Base-by-base conservation (phyloP, 345 rosid genomes). In the Gossypium australe region DNA sequence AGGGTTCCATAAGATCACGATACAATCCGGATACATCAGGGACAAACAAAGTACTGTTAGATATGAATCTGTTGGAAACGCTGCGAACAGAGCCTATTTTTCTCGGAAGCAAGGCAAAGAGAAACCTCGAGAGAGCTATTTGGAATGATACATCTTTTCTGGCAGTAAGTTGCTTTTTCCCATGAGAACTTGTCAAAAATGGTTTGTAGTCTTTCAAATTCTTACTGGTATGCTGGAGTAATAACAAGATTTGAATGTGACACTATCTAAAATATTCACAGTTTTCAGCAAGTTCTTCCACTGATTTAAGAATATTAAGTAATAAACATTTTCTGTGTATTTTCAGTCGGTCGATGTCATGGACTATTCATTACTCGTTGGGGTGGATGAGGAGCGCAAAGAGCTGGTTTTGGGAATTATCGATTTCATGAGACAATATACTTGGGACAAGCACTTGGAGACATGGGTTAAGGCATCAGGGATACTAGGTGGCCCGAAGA, bases 401-500 rank as follows among this genome's bases (percentile, higher is more conserved):
- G 99, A 93, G 78, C 86, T 96, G 77, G 98, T 96, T 53, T 66
- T 96, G 62, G 99, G 99, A 51, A 96, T 96, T 76, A 96, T 96
- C 11, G 99, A 96, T 85, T 93, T 86, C 90, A 86, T 93, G 92
- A 88, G 99, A 86, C 97, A 96, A 72, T 96, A 96, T 82, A 96
- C 99, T 67, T 96, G 99, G 99, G 99, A 96, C 83, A 96, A 96
- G 85, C 98, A 96, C 52, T 82, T 96, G 77, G 99, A 96, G 89
- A 92, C 99, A 13, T 93, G 97, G 99, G 94, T 96, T 2, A 96
- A 96, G 83, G 92, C 97, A 14, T 80, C 94, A 1, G 97, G 97
- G 43, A 89, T 93, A 58, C 88, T 96, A 9, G 99, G 99, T 3
- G 99, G 99, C 59, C 86, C 81, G 0, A 96, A 83, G 82, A 90